These are phyloP conservation scores for Pseudogymnoascus pannorum DNA, from an alignment of 2,329 filamentous ascomycete species.

Conservation along the genomic window DNA sequence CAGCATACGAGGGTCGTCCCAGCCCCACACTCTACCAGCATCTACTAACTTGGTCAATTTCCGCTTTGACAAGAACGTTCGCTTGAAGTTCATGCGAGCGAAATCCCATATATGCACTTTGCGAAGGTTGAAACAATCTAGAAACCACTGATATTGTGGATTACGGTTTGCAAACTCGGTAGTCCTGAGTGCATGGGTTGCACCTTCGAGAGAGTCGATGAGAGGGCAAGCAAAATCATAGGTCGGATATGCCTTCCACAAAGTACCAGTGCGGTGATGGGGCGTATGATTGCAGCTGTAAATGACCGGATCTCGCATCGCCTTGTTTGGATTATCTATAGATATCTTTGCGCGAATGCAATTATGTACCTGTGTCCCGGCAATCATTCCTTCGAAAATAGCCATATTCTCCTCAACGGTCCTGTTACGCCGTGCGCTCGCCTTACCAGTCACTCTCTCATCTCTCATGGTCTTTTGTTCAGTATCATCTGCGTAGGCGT, in stretches of 20 bases:
- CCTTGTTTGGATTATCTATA: conserved; percentile 86
- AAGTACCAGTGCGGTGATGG: conserved; percentile 72
- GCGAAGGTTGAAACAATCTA: conserved; percentile 64
- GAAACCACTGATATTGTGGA: conserved; percentile 80
- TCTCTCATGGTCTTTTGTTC: conserved; percentile 80
- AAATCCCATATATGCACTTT: conserved; percentile 83
- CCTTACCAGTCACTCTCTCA: conserved; percentile 75
- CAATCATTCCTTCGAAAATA: conserved; percentile 91
- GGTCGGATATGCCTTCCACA: conserved; percentile 80
- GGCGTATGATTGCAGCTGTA: conserved; percentile 76
- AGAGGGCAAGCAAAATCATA: conserved; percentile 84
- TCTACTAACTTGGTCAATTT: conserved; percentile 81
- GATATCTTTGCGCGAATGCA: conserved; percentile 95
- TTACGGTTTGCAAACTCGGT: conserved; percentile 86
- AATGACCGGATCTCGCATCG: conserved; percentile 92
- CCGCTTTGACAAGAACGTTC: conserved; percentile 76
- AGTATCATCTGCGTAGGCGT: conserved; percentile 92
- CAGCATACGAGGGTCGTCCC: conserved; percentile 85
- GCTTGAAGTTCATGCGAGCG: conserved; percentile 74
- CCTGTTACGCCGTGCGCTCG: conserved; percentile 73
- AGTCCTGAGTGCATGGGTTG: conserved; percentile 75
- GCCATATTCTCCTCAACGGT: conserved; percentile 74
- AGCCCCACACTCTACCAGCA: conserved; percentile 67
- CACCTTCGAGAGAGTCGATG: conserved; percentile 71
- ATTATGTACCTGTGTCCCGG: conserved; percentile 70